These are phyloP conservation scores for Tuber aestivum DNA, from an alignment of 495 filamentous ascomycete genomes.

Conservation along the genomic window DNA sequence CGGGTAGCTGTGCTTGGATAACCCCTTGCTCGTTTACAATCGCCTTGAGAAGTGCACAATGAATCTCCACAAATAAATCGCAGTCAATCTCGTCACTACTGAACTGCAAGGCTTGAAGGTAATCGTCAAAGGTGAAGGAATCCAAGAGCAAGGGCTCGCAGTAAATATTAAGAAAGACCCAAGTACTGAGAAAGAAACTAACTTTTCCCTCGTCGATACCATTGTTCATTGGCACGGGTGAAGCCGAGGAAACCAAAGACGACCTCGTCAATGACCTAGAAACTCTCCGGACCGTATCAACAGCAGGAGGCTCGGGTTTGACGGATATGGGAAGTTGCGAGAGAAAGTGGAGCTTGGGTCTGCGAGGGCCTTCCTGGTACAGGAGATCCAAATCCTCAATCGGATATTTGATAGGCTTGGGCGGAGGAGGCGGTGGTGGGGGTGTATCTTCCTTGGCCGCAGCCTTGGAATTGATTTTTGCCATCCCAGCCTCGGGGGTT, in stretches of 20 bases:
- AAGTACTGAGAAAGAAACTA: conserved; percentile 51
- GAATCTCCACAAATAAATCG: conserved; percentile 80
- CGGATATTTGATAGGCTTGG: conserved; percentile 81
- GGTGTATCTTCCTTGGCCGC: conserved; percentile 39
- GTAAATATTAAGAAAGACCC: conserved; percentile 95
- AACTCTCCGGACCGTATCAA: conserved; percentile 37
- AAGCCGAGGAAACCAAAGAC: conserved; percentile 25
- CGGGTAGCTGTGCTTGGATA: conserved; percentile 69
- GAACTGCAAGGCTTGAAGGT: conserved; percentile 77
- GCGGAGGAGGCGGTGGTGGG: conserved; percentile 58
- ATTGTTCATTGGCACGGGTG: conserved; percentile 30
- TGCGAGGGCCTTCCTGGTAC: conserved; percentile 53
- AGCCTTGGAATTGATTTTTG: conserved; percentile 31
- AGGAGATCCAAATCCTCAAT: conserved; percentile 86
- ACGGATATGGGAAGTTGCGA: conserved; percentile 51
- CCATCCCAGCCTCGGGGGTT: conserved; percentile 37
- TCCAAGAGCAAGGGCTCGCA: conserved; percentile 88
- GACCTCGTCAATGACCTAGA: conserved; percentile 30
- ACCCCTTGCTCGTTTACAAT: conserved; percentile 76
- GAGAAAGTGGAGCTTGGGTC: conserved; percentile 73
- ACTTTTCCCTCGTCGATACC: conserved; percentile 39
- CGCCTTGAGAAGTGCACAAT: conserved; percentile 84
- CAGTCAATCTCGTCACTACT: conserved; percentile 71
- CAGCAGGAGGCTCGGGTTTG: conserved; percentile 28
- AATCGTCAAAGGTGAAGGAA: conserved; percentile 97